Evolutionary conservation across 2,329 filamentous ascomycete genomes (phyloP), one percentile per base, ranked within the genome.

Genomic region (Neonectria ditissima): DNA sequence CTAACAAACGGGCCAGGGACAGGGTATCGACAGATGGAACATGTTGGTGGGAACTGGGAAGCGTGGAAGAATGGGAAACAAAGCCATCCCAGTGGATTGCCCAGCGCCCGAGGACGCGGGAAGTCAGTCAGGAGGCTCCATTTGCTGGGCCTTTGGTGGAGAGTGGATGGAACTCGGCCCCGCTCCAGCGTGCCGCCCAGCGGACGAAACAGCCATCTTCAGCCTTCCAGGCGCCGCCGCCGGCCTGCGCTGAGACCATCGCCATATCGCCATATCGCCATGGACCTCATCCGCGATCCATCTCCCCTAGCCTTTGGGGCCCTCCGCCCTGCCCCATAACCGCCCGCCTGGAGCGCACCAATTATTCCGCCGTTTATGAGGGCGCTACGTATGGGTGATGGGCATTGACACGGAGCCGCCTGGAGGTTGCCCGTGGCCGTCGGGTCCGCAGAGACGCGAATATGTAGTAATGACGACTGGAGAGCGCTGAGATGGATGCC

Each of bases 1-100:
- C 54, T 41, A 56, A 56, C 59, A 34, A 45, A 55, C 51, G 55
- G 60, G 45, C 28, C 60, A 55, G 55, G 55, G 48, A 57, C 59
- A 57, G 59, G 53, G 54, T 28, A 28, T 34, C n/a, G 47, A 18
- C 32, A 45, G 41, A 57, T 58, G 50, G 55, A 59, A 45, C 30
- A 37, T 20, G 32, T 51, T 47, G 47, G 32, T 18, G 6, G 30
- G 47, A 14, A 30, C 45, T 30, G 20, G 5, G 43, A 56, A 18
- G 54, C 45, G 41, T 32, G 5, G 43, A 56, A 18, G 54, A 26
- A 48, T 39, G 16, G 37, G 14, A 18, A 39, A 39, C 16, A 39
- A n/a, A 18, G n/a, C 37, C 34, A 14, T 6, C 16, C 6, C 6
- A 34, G 32, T 34, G 5, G 32, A 14, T 14, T 16, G 32, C 9